Evolutionary conservation across 495 filamentous ascomycete species (phyloP), one percentile per base, ranked within the genome.

Genomic region (Haplographium delicatum): DNA sequence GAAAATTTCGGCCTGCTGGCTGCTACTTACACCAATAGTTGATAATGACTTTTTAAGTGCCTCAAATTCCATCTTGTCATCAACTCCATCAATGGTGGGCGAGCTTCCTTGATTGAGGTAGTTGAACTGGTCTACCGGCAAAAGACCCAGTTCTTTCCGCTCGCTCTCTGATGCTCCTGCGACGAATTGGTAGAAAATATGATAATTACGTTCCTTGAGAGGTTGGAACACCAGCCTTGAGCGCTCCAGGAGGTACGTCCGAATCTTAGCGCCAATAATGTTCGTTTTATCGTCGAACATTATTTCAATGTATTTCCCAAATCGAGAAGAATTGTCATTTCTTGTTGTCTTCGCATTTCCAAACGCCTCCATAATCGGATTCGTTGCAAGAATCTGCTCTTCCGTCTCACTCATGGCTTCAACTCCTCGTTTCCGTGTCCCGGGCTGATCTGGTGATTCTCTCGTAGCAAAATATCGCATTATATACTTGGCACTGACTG

Each of bases 231-330:
- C 93, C 61, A 99, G 73, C 63, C 93, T 84, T 40, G 93, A 97
- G 59, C 93, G 85, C 68, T 99, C 93, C 28, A 99, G 72, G 42
- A 99, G 75, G 65, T 97, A 99, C 28, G 91, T 96, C 56, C 93
- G 74, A 58, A 99, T 97, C 72, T 91, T 91, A 24, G 93, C 93
- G 50, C 93, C 93, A 60, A 99, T 95, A 64, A 99, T 99, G 62
- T 95, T 93, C 47, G 89, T 95, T 57, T 82, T 81, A 51, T 85
- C 83, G 71, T 97, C 89, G 62, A 99, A 99, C 88, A 99, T 89
- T 57, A 99, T 99, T 68, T 99, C 93, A 56, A 99, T 96, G 63
- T 99, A 99, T 75, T 99, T 99, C 57, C 93, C 93, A 66, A 99
- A 99, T 51, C 93, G 82, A 16, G 91, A 96, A 4, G 93, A 99